Evolutionary conservation across 2,329 filamentous ascomycete genomes (phyloP), one percentile per base, ranked within the genome.

Genomic region (Penicillium sp.): DNA sequence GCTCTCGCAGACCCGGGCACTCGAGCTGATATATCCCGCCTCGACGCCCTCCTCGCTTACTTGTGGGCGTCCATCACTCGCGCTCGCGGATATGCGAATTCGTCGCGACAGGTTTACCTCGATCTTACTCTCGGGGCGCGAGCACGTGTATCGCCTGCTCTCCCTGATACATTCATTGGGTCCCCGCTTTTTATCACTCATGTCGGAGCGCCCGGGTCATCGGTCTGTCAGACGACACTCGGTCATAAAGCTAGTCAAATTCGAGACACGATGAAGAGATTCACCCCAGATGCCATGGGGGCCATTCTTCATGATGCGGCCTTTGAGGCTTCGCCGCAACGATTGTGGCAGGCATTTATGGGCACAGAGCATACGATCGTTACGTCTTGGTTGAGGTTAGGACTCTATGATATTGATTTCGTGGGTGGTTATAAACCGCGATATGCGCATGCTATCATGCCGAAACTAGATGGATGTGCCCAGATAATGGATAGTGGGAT

Each of bases 291-390:
- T 4, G 70, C 71, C 0, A 62, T 82, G 2, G 70, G 67, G 0
- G 72, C 75, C 3, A 64, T 75, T 32, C 61, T 82, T 2, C 75
- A 81, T 51, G 75, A 78, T 46, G 68, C 70, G 9, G 75, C 76
- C 2, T 67, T 75, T 51, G 79, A 81, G 59, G 58, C 71, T 10
- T 72, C 71, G 10, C 79, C 80, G 0, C 79, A 81, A 64, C 69
- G 79, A 5, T 56, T 81, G 14, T 82, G 79, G 80, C 74, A 78
- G 55, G 74, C 61, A 0, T 81, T 81, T 49, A 52, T 79, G 6
- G 80, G 79, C 0, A 53, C 59, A 0, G 63, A 68, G 21, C 78
- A 81, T 62, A 58, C 73, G 1, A 57, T 81, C 3, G 73, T 77
- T 3, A 81, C 79, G 5, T 76, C 73, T 0, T 82, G 79, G 79